Percentiles rank a stretch among this genome's conserved stretches.
Conservation (phyloP, 2,329 filamentous ascomycete genomes). For the Penicillium sp. region DNA sequence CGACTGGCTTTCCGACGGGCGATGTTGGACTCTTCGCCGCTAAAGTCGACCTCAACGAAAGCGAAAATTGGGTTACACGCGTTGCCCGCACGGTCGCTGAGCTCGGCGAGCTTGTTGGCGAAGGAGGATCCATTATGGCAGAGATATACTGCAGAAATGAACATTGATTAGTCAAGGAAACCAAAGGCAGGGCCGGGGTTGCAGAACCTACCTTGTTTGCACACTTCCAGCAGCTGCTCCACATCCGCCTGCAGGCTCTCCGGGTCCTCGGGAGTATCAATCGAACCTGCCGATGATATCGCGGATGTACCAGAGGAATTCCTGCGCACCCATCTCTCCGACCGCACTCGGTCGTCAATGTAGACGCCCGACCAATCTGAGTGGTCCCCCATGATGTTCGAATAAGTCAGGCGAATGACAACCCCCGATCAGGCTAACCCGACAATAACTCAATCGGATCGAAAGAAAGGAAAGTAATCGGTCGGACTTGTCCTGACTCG, state of each 20-base stretch:
- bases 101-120: constrained; percentile 50
- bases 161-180: constrained; percentile 10
- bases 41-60: constrained; percentile 51
- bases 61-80: constrained; percentile 55
- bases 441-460: constrained; percentile 12
- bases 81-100: constrained; percentile 46
- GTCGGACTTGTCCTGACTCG: constrained; percentile 21
- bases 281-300: constrained; percentile 26
- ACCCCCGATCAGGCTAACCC: constrained; percentile 17
- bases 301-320: constrained; percentile 28
- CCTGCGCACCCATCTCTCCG: constrained; percentile 44
- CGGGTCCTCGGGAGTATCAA: constrained; percentile 41
- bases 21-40: constrained; percentile 35
- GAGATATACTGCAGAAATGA: constrained; percentile 47
- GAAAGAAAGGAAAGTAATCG: constrained; percentile 12
- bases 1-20: constrained; percentile 31
- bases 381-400: constrained; percentile 41
- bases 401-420: constrained; percentile 1
- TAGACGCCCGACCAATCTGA: constrained; percentile 46
- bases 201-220: constrained; percentile 50
- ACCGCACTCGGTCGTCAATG: constrained; percentile 45
- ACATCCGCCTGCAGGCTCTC: constrained; percentile 49
- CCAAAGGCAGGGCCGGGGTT: constrained; percentile 1
- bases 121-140: constrained; percentile 53
- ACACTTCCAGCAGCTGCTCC: constrained; percentile 48